Percentiles rank a stretch among this genome's conserved stretches.
phyloP scores from a whole-genome alignment of 495 filamentous ascomycete genomes.

The Bacidia rubella region DNA sequence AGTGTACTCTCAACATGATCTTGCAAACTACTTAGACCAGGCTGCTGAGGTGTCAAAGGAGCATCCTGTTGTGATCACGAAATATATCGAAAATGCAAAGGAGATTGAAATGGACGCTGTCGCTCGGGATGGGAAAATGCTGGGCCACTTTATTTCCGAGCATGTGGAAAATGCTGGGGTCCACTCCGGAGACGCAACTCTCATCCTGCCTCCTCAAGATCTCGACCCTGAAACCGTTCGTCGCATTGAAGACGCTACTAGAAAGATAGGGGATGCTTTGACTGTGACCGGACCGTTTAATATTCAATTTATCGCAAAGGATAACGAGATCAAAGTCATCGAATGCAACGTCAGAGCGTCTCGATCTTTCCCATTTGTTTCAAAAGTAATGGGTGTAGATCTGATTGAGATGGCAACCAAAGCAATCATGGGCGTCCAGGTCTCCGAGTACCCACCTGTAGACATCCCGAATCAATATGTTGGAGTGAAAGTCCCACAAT shows the following conservation, averaged over 20 bases:
- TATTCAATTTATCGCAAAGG: conserved; percentile 98
- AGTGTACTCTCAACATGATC: conserved; percentile 81
- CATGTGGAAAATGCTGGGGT: conserved; percentile 97
- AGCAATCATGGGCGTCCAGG: conserved; percentile 78
- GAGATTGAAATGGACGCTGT: conserved; percentile 98
- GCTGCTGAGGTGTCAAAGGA: conserved; percentile 88
- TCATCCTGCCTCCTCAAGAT: conserved; percentile 95
- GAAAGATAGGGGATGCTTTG: conserved; percentile 87
- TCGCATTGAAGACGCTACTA: conserved; percentile 85
- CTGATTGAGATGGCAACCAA: conserved; percentile 98
- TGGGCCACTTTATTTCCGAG: conserved; percentile 90
- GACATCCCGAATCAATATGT: conserved; percentile 70
- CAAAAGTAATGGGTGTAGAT: conserved; percentile 97
- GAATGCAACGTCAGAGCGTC: conserved; percentile 97
- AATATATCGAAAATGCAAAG: conserved; percentile 95
- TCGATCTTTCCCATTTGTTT: conserved; percentile 94
- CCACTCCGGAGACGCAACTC: conserved; percentile 92
- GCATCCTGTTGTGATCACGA: conserved; percentile 96
- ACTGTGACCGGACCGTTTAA: conserved; percentile 97
- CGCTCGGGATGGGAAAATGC: conserved; percentile 70
- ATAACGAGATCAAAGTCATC: conserved; percentile 99
- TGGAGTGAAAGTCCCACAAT: conserved; percentile 95
- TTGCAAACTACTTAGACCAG: conserved; percentile 81
- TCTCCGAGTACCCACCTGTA: conserved; percentile 66
- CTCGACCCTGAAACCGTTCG: conserved; percentile 76